phyloP scores from a whole-genome alignment of 805 yeast species.

The Wickerhamomyces pijperi region DNA sequence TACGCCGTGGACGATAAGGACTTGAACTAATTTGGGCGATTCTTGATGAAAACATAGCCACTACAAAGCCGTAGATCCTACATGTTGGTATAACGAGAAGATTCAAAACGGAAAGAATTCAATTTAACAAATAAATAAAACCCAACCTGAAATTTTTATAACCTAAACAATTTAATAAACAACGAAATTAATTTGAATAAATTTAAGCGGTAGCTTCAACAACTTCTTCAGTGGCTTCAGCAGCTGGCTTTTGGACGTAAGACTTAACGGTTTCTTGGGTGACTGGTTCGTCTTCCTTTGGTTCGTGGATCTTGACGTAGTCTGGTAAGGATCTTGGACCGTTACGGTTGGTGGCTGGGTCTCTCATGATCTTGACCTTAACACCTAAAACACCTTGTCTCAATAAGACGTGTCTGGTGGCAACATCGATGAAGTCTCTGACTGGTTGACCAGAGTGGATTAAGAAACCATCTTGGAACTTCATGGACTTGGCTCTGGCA shows the following conservation, averaged over 20 bases:
- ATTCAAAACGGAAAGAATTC: not conserved
- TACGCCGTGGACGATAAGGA: no score
- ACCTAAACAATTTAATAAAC: not conserved
- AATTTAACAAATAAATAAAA: not conserved
- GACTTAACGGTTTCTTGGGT: slow-evolving; percentile 75
- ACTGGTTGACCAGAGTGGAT: slow-evolving; percentile 99
- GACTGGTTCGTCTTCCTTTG: slow-evolving; percentile 84
- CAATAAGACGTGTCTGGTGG: slow-evolving; percentile 98
- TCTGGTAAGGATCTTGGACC: slow-evolving; percentile 95
- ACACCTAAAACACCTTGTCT: slow-evolving; percentile 99
- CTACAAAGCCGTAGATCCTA: no score
- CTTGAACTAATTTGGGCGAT: no score
- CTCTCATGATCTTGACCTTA: slow-evolving; percentile 99
- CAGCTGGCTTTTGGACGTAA: slow-evolving; percentile 34
- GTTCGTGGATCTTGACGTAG: slow-evolving; percentile 83
- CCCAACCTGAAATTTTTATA: not conserved
- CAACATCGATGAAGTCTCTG: slow-evolving; percentile 94
- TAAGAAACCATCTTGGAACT: slow-evolving; percentile 99
- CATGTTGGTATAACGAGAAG: slow-evolving; percentile 1
- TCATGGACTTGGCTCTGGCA: slow-evolving; percentile 99
- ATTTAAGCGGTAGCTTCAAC: slow-evolving; percentile 1
- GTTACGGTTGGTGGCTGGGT: slow-evolving; percentile 76
- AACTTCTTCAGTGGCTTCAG: slow-evolving; percentile 10
- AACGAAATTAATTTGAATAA: not conserved
- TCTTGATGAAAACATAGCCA: no score